Percentiles rank a stretch among this genome's conserved stretches.
Evolutionary conservation across 495 filamentous ascomycete species (phyloP).

Genomic region (Trichoderma orchidacearum): DNA sequence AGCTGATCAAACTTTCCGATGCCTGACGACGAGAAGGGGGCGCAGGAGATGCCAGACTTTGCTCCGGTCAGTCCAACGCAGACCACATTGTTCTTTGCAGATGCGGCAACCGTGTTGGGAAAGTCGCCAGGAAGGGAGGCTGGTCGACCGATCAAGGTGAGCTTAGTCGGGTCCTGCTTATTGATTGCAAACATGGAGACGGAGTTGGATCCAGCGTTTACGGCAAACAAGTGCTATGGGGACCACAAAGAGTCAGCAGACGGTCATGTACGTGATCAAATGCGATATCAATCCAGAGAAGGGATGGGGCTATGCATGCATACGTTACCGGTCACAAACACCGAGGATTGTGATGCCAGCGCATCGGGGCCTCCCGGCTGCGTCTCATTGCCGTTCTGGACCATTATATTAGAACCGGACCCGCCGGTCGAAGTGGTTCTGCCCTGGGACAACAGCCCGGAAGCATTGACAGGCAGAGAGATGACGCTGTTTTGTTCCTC

Average conservation of each 20-base stretch:
- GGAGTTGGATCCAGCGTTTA: constrained; percentile 48
- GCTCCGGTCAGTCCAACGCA: constrained; percentile 43
- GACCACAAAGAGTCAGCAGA: not conserved
- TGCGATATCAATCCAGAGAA: too few relatives aligned
- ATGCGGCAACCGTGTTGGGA: constrained; percentile 41
- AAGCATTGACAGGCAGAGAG: constrained; percentile 24
- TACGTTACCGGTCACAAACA: constrained; percentile 36
- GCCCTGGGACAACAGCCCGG: constrained; percentile 29
- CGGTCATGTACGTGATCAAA: not conserved
- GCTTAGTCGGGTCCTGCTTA: constrained; percentile 22
- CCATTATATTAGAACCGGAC: constrained; percentile 17
- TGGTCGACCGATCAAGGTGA: constrained; percentile 15
- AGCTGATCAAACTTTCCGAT: constrained; percentile 28
- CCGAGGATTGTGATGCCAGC: constrained; percentile 33
- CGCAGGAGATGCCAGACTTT: constrained; percentile 39
- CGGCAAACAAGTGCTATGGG: constrained; percentile 34
- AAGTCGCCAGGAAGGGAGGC: constrained; percentile 36
- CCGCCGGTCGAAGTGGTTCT: constrained; percentile 24
- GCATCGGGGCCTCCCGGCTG: constrained; percentile 34
- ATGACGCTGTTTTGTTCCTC: constrained; percentile 29
- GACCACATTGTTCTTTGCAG: constrained; percentile 27
- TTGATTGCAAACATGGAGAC: constrained; percentile 39
- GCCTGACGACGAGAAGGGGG: constrained; percentile 22
- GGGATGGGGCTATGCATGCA: constrained; percentile 5
- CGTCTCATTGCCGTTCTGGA: constrained; percentile 9